phyloP scores from a whole-genome alignment of 129 eudicot species.

The Arctium minus region DNA sequence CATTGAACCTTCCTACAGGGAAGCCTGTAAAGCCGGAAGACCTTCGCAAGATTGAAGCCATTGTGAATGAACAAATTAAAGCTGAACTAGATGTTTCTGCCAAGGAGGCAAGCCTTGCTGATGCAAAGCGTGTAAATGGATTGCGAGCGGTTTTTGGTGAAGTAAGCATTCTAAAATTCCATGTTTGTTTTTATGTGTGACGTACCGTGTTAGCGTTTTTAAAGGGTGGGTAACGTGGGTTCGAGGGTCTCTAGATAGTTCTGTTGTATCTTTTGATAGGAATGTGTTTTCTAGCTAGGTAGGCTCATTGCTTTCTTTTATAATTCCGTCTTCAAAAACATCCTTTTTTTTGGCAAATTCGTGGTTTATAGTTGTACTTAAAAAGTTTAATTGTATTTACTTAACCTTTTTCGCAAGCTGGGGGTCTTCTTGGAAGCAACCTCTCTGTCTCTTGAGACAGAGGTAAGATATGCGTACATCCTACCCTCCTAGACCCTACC shows the following conservation, averaged over 20 bases:
- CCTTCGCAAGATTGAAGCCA: slow-evolving; percentile 65
- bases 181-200: background rate
- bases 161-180: slow-evolving; percentile 33
- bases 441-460: no score
- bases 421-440: no score
- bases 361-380: background rate
- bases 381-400: background rate
- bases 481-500: background rate
- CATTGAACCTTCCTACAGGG: slow-evolving; percentile 39
- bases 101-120: slow-evolving; percentile 79
- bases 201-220: background rate
- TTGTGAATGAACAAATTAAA: slow-evolving; percentile 89
- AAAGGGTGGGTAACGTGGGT: background rate
- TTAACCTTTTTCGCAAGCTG: no score
- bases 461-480: no score
- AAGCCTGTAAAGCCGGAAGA: slow-evolving; percentile 92
- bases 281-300: background rate
- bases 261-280: background rate
- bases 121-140: slow-evolving; percentile 77
- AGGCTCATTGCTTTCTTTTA: no score
- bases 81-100: slow-evolving; percentile 79
- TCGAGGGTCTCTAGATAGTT: background rate
- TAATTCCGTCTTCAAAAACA: no score
- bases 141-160: slow-evolving; percentile 98
- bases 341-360: background rate